Evolutionary conservation across 2,329 filamentous ascomycete species (phyloP), one percentile per base, ranked within the genome.

Genomic region (Thelonectria blattea): DNA sequence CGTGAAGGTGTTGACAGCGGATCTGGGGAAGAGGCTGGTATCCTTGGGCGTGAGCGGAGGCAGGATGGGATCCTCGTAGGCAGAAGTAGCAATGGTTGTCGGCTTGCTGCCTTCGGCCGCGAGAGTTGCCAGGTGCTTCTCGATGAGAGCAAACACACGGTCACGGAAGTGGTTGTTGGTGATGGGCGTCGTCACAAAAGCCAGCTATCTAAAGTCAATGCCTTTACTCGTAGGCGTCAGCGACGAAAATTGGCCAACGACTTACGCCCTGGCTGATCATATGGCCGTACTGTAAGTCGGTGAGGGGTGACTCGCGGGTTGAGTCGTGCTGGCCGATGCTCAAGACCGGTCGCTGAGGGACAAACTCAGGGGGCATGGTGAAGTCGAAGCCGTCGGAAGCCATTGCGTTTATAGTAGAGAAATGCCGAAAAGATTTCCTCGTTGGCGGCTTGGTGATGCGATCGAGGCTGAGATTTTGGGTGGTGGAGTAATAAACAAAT

Each of bases 41-140:
- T 97, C 93, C 62, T 91, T 85, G 11, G 92, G 89, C 1, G 89
- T 91, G 65, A 99, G 79, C 43, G 93, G 88, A 11, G 84, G 84
- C 30, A 88, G 81, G 52, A 86, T 85, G 15, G 85, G 87, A 63
- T 83, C 83, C 45, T 83, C 81, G 52, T 81, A 77, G 22, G 79
- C 80, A 41, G 77, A 80, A 39, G 80, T 83, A 10, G 74, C 69
- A 24, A 72, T 78, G 63, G 78, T 81, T 41, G 72, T 79, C 8
- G 71, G 68, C 8, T 70, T 72, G 61, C 76, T 75, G 56, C 72
- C 75, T 37, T 73, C 72, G 42, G 79, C 73, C 48, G 83, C 77
- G 18, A 85, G 71, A 14, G 79, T 72, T 5, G 79, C 72, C 11
- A 85, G 75, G 71, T 91, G 86, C 46, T 79, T 75, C 45, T 84